Conservation (phyloP, 805 yeast genomes). For the Hanseniaspora jakobsenii region DNA sequence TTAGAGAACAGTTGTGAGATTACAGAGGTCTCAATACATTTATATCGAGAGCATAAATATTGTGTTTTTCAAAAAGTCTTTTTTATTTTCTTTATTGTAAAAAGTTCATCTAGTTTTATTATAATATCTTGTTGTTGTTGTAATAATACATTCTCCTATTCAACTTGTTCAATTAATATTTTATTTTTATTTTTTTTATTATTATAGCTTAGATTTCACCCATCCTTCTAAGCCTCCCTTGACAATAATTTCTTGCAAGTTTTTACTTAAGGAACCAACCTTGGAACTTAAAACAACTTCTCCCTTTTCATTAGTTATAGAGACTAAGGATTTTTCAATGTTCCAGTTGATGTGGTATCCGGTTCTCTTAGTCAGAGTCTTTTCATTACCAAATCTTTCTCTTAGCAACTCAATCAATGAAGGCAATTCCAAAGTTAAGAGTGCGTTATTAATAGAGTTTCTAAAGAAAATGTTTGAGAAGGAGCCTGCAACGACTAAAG, state of each 20-base stretch:
- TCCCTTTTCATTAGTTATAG: conserved; percentile 50
- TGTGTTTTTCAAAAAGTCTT: no score
- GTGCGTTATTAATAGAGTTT: conserved; percentile 92
- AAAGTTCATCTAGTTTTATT: no score
- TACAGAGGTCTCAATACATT: no score
- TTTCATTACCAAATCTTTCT: conserved; percentile 41
- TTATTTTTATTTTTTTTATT: no score
- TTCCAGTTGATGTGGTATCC: conserved; percentile 92
- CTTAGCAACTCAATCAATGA: conserved; percentile 67
- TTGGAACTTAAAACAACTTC: conserved; percentile 54
- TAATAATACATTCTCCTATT: no score
- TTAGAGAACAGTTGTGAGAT: no score
- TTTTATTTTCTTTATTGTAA: no score
- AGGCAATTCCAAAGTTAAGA: conserved; percentile 88
- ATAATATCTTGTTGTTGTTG: no score
- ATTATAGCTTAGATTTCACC: conserved; percentile 60
- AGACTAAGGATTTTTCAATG: conserved; percentile 70
- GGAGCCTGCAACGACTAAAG: conserved; percentile 88
- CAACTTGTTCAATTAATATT: no score
- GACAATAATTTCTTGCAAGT: conserved; percentile 90
- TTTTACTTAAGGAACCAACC: conserved; percentile 92
- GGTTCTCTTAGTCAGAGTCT: conserved; percentile 84
- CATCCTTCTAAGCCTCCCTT: conserved; percentile 98
- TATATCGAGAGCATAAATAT: no score
- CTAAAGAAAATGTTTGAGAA: conserved; percentile 94